Conservation (phyloP, 345 rosid genomes). For the Citrus cavaleriei region DNA sequence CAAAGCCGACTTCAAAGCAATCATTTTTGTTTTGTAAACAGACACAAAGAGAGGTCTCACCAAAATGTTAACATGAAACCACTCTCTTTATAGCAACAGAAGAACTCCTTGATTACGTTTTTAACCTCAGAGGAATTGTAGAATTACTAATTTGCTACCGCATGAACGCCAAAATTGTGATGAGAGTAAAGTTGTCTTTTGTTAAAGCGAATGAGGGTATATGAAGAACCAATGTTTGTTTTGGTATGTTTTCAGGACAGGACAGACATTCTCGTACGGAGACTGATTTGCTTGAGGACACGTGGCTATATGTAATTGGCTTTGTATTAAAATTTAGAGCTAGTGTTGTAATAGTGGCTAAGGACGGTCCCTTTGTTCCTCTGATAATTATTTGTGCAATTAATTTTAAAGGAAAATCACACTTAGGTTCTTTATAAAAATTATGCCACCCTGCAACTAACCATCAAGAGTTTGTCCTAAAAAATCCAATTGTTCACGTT, state of each 20-base stretch:
- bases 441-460: no score
- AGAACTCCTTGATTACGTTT: not conserved
- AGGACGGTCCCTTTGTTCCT: no score
- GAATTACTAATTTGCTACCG: not conserved
- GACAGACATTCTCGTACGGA: slow-evolving; percentile 27
- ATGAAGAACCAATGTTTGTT: not conserved
- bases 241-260: not conserved
- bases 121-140: not conserved
- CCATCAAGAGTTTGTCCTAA: no score
- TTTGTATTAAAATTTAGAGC: no score
- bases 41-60: not conserved
- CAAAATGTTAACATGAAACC: not conserved
- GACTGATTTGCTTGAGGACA: slow-evolving; percentile 12
- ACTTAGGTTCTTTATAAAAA: no score
- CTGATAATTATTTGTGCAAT: not conserved
- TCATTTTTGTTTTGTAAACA: not conserved
- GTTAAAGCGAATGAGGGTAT: not conserved
- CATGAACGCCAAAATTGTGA: no score
- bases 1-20: not conserved
- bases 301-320: not conserved
- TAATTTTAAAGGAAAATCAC: no score
- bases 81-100: not conserved
- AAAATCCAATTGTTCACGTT: no score
- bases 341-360: not conserved
- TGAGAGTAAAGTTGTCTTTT: not conserved